Base-by-base conservation (phyloP, 371 early-diverging fungal genomes). In the Syncephalastrum contaminatum region DNA sequence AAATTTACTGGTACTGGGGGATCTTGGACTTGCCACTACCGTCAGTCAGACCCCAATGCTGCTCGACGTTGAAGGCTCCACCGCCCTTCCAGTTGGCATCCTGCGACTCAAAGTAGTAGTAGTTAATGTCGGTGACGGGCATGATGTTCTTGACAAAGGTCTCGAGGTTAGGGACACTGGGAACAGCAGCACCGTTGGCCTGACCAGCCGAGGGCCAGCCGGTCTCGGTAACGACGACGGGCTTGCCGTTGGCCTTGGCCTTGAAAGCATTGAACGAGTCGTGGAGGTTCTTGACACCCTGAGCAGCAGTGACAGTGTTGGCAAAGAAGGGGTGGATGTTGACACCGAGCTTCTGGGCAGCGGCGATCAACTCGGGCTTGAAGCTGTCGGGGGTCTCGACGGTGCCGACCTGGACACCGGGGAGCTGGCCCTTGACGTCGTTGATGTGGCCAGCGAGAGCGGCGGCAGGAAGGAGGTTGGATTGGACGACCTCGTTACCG, bases 121-220 rank as follows among this genome's bases (percentile, higher is more conserved):
- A 86, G 42, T 78, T 63, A 48, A 87, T 55, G 19, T 71, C 61
- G 12, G 68, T 46, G 5, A 14, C 62, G 39, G 62, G 47, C 13
- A 66, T 49, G 10, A 80, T 62, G 4, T 65, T 67, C 43, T 69
- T 68, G 47, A 78, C 74, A 50, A 71, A 84, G 39, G 53, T 66
- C 54, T 71, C 58, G 45, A 77, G 61, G 56, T 80, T 80, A 13
- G 56, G 39, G 7, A 72, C 56, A 47, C 80, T 71, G 7, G 87
- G 81, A 10, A 69, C 70, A 39, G 83, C 76, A 13, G 54, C 48
- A 3, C 79, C 82, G 24, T 54, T 64, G 47, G 70, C 48, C 48
- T 67, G 66, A n/a, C 88, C 88, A 18, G 63, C 69, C 46, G 77
- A 72, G 43, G 88, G 88, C 87, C 87, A 87, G 60, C 88, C 88